Conservation (phyloP, 202 grass and related monocot species). For the Brachypodium distachyon region DNA sequence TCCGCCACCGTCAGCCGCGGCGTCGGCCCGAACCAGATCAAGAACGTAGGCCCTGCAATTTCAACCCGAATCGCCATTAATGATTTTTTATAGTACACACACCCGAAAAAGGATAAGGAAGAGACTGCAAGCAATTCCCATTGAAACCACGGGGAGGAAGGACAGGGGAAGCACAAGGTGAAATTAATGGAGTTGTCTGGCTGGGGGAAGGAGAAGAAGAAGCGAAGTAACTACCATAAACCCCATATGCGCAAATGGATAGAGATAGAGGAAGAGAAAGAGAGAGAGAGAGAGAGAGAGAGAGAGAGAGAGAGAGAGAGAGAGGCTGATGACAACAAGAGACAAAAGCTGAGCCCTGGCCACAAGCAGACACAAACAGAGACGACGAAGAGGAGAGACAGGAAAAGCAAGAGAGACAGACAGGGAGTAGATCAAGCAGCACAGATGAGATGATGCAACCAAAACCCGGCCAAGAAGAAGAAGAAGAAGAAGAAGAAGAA, state of each 20-base stretch:
- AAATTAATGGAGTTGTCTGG: neutral
- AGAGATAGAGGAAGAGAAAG: conserved; percentile 10
- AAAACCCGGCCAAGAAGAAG: conserved; percentile 27
- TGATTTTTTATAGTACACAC: neutral
- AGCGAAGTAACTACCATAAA: neutral
- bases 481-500: conserved; percentile 26
- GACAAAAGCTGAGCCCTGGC: conserved; percentile 48
- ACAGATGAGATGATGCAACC: conserved; percentile 26
- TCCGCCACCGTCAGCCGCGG: conserved; percentile 71
- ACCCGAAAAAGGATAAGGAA: neutral
- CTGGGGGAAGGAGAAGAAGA: neutral
- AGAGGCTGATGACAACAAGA: conserved; percentile 43
- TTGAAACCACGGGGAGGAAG: conserved; percentile 22
- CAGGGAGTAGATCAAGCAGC: conserved; percentile 36
- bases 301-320: conserved; percentile 10
- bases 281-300: conserved; percentile 4
- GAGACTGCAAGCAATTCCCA: neutral
- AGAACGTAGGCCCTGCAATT: conserved; percentile 63
- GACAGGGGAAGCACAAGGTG: neutral
- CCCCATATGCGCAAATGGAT: conserved; percentile 20
- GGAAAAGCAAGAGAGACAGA: conserved; percentile 5
- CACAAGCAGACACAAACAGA: conserved; percentile 17
- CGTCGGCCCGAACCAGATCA: conserved; percentile 94
- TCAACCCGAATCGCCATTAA: neutral
- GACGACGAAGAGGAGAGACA: neutral